Evolutionary conservation across 768 basidiomycete genomes (phyloP), one percentile per base, ranked within the genome.

Genomic region (Russula sp.): DNA sequence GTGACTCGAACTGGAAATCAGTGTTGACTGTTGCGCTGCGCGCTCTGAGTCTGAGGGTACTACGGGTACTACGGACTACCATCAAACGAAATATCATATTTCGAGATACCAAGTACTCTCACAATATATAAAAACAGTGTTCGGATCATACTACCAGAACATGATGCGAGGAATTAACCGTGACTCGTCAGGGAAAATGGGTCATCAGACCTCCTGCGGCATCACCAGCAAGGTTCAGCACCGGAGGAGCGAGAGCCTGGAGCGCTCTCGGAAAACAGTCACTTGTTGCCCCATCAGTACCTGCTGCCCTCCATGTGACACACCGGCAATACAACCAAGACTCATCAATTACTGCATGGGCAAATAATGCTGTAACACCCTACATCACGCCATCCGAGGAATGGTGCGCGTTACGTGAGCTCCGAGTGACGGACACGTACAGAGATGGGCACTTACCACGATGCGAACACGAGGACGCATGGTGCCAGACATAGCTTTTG

Each of bases 121-220:
- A 26, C 42, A 9, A 24, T 4, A 24, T 26, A 28, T 28, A 3
- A 10, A 18, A 32, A 9, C 28, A 30, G 16, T 6, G 18, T 32
- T 30, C 22, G n/a, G n/a, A 54, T 38, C 58, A 32, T 18, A 55
- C 48, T 46, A n/a, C n/a, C n/a, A 38, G 36, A 6, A 38, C 22
- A 10, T 30, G 22, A 22, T 46, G 30, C 8, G 7, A 28, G 18
- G 46, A 26, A 22, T 11, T 16, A 38, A 26, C 32, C 10, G 11
- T 60, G 59, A 60, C 62, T 63, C 62, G 48, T 26, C 18, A 51
- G 62, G 55, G 62, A 63, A 63, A 63, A 28, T 5, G 36, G 24
- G 28, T 38, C 55, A 57, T 48, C 8, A n/a, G n/a, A n/a, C n/a
- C 81, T n/a, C n/a, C n/a, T n/a, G n/a, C n/a, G n/a, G n/a, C n/a